These are phyloP conservation scores for Coemansia interrupta DNA, from an alignment of 192 early-diverging fungal species.

Conservation along the genomic window DNA sequence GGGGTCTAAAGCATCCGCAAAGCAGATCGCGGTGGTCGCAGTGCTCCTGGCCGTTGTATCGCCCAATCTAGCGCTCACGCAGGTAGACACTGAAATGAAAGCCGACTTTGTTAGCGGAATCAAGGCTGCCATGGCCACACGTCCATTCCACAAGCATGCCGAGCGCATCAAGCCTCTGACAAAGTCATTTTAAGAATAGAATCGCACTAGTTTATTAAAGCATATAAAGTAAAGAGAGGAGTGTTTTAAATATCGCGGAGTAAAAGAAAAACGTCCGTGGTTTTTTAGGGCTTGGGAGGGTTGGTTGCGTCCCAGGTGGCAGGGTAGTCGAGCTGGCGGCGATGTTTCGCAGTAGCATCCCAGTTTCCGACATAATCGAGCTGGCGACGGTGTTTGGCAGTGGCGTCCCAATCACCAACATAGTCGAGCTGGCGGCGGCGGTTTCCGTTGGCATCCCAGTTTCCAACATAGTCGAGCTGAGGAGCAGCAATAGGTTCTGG, in stretches of 20 bases:
- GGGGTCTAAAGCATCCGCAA: not conserved
- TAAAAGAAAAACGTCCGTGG: not conserved
- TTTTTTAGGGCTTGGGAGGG: not conserved
- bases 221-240: too few relatives aligned
- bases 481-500: not conserved
- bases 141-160: too few relatives aligned
- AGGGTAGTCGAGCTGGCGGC: constrained; percentile 2
- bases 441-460: not conserved
- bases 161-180: too few relatives aligned
- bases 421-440: constrained; percentile 3
- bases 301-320: not conserved
- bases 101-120: too few relatives aligned
- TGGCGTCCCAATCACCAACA: not conserved
- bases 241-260: not conserved
- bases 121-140: too few relatives aligned
- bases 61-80: not conserved
- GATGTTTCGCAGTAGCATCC: not conserved
- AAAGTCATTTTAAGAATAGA: too few relatives aligned
- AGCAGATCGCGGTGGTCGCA: not conserved
- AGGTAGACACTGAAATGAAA: not conserved
- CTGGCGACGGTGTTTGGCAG: not conserved
- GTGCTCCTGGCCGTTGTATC: not conserved
- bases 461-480: constrained; percentile 9
- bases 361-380: not conserved
- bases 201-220: too few relatives aligned